phyloP scores from a whole-genome alignment of 345 rosid genomes.

The Gossypium herbaceum region DNA sequence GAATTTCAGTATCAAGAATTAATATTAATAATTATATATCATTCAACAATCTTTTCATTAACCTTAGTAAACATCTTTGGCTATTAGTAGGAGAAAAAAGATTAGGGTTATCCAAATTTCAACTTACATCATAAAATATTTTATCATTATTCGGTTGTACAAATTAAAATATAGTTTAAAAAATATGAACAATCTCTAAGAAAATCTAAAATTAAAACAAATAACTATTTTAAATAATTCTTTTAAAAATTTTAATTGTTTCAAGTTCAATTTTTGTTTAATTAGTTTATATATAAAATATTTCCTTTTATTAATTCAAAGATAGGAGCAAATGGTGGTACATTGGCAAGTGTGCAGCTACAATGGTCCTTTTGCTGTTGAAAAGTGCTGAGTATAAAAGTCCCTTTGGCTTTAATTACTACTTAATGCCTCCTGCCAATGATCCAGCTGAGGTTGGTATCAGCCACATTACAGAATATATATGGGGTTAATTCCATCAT shows the following conservation, averaged over 20 bases:
- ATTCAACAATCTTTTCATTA: conserved; percentile 9
- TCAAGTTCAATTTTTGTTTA: too few species aligned
- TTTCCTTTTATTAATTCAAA: neutral
- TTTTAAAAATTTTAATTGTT: too few species aligned
- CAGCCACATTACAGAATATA: neutral
- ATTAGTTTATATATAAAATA: too few species aligned
- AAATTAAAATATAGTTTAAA: too few species aligned
- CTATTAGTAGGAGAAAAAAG: neutral
- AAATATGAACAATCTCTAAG: too few species aligned
- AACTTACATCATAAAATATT: too few species aligned
- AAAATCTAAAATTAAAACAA: too few species aligned
- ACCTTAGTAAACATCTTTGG: conserved; percentile 2
- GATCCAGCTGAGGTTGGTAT: neutral
- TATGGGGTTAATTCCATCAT: too few species aligned
- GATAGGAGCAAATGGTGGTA: neutral
- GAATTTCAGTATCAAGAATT: too few species aligned
- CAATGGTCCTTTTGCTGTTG: conserved; percentile 11
- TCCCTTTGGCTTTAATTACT: neutral
- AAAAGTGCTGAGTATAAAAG: neutral
- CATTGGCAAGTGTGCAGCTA: conserved; percentile 21
- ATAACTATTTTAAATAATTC: too few species aligned
- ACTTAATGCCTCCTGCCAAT: conserved; percentile 3
- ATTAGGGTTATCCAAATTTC: too few species aligned
- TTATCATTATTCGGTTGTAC: too few species aligned
- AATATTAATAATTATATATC: neutral